Evolutionary conservation across 306 rosid species (phyloP), one percentile per base, ranked within the genome.

Genomic region (Lablab purpureus): DNA sequence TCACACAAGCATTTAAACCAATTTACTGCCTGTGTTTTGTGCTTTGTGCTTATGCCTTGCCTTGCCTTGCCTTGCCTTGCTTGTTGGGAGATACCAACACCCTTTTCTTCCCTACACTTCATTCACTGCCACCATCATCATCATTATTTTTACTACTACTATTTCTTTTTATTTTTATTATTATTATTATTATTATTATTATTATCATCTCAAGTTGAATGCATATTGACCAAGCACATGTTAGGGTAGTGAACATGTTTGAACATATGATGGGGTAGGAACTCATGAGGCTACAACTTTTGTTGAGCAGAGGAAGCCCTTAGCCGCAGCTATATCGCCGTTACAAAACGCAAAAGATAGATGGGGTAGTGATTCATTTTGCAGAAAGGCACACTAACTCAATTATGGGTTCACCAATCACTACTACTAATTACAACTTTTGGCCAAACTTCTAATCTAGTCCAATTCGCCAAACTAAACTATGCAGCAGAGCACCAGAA

Each of bases 151-250:
- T 30, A 0, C 3, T 27, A 27, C 3, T 27, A 27, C 3, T 27
- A 27, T 27, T 27, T n/a, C n/a, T n/a, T n/a, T n/a, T n/a, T n/a
- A n/a, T n/a, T n/a, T n/a, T n/a, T n/a, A n/a, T n/a, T n/a, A 1
- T 37, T 37, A 8, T 8, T 37, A 37, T 37, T 30, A 30, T 30
- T 30, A n/a, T 32, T 32, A 32, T 32, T 32, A 4, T 32, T 32
- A 4, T 32, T 32, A 2, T 32, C 0, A 0, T 36, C 2, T 71
- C 55, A 76, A 62, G 67, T 82, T 85, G 75, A 75, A 85, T 84
- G 87, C 28, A 77, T 75, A 45, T 81, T 84, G 92, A 83, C 90
- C 84, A 75, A 34, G 69, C 86, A 87, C 89, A 80, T 81, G 83
- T 80, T 58, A 45, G 60, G 73, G 59, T 69, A 60, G 64, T 80